phyloP scores from a whole-genome alignment of 2,329 filamentous ascomycete species.

The Microcyclospora pomicola region DNA sequence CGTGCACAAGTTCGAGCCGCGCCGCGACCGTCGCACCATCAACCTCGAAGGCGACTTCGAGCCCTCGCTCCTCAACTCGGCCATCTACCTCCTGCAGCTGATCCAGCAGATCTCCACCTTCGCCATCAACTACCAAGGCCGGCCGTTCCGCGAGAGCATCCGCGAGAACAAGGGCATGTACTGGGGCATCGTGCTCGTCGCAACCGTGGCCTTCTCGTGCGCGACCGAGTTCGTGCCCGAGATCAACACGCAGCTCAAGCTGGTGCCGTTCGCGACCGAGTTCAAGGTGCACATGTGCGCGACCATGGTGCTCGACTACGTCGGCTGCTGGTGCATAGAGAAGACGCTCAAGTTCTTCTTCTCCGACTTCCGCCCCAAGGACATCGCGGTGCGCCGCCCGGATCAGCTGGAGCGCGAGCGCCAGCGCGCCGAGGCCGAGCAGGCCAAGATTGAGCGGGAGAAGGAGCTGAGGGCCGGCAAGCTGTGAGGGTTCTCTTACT shows the following conservation, averaged over 20 bases:
- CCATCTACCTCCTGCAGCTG: conserved; percentile 90
- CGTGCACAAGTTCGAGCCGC: conserved; percentile 70
- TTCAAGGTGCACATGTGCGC: conserved; percentile 79
- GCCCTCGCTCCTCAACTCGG: conserved; percentile 88
- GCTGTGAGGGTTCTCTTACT: conserved; percentile 6
- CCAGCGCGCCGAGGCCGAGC: conserved; percentile 45
- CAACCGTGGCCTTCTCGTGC: conserved; percentile 81
- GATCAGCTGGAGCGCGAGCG: conserved; percentile 75
- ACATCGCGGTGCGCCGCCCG: conserved; percentile 73
- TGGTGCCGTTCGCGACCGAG: conserved; percentile 76
- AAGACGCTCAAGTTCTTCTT: conserved; percentile 72
- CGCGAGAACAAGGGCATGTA: conserved; percentile 97
- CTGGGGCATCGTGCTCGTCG: conserved; percentile 84
- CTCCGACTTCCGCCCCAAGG: conserved; percentile 83
- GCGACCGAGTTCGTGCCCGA: conserved; percentile 92
- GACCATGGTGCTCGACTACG: conserved; percentile 80
- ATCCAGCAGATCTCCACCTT: conserved; percentile 99
- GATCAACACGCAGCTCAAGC: conserved; percentile 81
- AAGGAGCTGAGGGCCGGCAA: conserved; percentile 22
- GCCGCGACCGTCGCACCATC: conserved; percentile 42
- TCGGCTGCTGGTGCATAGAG: conserved; percentile 76
- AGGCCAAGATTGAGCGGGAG: conserved; percentile 27
- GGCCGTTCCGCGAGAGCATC: conserved; percentile 91
- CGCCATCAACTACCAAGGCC: conserved; percentile 97
- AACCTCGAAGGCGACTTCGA: conserved; percentile 92